Base-by-base conservation (phyloP, 148 eudicot species). In the Chenopodium quinoa region DNA sequence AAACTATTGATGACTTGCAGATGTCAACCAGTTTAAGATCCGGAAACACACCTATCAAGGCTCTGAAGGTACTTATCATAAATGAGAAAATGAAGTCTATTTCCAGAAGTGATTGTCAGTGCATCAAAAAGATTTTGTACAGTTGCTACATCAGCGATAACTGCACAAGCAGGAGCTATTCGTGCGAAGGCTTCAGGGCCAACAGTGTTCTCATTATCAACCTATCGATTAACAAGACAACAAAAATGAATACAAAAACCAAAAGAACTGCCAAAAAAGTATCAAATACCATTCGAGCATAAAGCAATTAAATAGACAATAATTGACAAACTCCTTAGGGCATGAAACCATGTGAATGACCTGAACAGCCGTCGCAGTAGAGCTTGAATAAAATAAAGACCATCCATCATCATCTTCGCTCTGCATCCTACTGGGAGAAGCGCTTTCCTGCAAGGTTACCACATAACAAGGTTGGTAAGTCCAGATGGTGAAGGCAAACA, bases 61-160 rank as follows among this genome's bases (percentile, higher is more conserved):
- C 81, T 87, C 78, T 90, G 92, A 67, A 93, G 88, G 85, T 93
- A 93, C 86, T 93, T 92, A 88, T 90, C 91, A 75, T 86, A 93
- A 27, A 92, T 87, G 20, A 93, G 92, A 84, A 92, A 93, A 87
- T 93, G 97, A 83, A 93, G 94, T 37, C 94, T 88, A 68, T 86
- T 79, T 80, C 89, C 83, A n/a, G 94, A 89, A 84, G 95, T 85
- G 76, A 85, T 88, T 65, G 94, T 92, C 79, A 93, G 84, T 16
- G 85, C 91, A 86, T 92, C 94, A 84, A 93, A 93, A 77, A 93
- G 97, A 86, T 93, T 93, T 82, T 93, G 90, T 75, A 83, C 90
- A 83, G 94, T 93, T 67, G 84, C 82, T 19, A 90, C 86, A 86
- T 93, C 97, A 48, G 94, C 95, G 84, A 93, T 80, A 73, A 85